These are phyloP conservation scores for Hypomyces rosellus DNA, from an alignment of 2,329 filamentous ascomycete genomes.

Conservation along the genomic window DNA sequence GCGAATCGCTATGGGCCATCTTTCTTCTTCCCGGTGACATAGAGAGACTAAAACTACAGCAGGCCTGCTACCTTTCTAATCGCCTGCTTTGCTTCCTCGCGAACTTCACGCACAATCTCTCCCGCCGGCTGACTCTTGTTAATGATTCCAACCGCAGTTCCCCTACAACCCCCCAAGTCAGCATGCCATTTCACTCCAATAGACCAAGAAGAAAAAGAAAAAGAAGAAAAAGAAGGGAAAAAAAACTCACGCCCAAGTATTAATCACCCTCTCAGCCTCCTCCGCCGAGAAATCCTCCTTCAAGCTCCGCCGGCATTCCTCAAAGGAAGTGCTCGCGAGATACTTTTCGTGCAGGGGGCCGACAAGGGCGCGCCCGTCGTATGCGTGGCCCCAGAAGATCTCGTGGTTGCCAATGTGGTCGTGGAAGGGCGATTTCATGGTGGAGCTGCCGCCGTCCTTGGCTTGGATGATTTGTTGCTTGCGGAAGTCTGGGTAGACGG, in stretches of 20 bases:
- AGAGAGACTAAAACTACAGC: neutral
- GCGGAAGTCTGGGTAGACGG: slow-evolving; percentile 32
- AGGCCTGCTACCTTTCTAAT: slow-evolving; percentile 23
- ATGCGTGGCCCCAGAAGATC: slow-evolving; percentile 35
- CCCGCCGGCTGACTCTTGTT: slow-evolving; percentile 33
- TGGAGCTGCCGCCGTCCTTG: slow-evolving; percentile 38
- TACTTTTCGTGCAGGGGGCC: slow-evolving; percentile 35
- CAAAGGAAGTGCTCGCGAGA: slow-evolving; percentile 31
- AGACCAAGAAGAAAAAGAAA: neutral
- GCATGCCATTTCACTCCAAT: neutral
- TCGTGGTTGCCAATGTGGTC: slow-evolving; percentile 32
- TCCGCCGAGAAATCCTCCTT: slow-evolving; percentile 31
- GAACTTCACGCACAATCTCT: slow-evolving; percentile 37
- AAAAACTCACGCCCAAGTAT: slow-evolving; percentile 32
- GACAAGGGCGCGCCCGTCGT: slow-evolving; percentile 39
- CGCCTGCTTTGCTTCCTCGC: slow-evolving; percentile 29
- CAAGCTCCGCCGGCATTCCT: slow-evolving; percentile 35
- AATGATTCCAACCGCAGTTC: slow-evolving; percentile 41
- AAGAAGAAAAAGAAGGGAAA: too few relatives aligned
- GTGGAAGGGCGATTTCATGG: slow-evolving; percentile 41
- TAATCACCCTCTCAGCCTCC: slow-evolving; percentile 25
- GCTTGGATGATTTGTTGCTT: slow-evolving; percentile 36
- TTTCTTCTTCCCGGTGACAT: neutral
- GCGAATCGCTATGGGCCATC: neutral
- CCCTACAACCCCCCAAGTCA: slow-evolving; percentile 20